Percentiles rank a stretch among this genome's conserved stretches.
phyloP scores from a whole-genome alignment of 2,329 filamentous ascomycete genomes.

The Fusarium incarnatum region DNA sequence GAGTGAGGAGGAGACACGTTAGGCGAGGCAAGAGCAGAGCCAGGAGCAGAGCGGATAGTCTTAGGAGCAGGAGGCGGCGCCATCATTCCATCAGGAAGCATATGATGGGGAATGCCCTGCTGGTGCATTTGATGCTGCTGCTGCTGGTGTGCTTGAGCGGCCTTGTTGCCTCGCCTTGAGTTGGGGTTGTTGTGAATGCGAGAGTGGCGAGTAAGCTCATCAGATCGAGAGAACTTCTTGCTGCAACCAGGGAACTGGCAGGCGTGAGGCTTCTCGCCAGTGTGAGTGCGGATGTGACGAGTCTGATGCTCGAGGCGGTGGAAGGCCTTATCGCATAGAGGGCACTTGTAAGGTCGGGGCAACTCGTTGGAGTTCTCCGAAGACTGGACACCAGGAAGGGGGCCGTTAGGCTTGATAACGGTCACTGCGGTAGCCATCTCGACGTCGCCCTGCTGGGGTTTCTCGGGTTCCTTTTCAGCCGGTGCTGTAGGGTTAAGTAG shows the following conservation, averaged over 20 bases:
- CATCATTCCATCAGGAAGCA: conserved; percentile 76
- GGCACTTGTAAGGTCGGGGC: conserved; percentile 97
- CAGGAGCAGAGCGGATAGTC: conserved; percentile 88
- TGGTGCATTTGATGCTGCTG: conserved; percentile 53
- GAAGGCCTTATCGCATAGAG: conserved; percentile 97
- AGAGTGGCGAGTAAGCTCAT: conserved; percentile 96
- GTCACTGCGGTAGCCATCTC: conserved; percentile 65
- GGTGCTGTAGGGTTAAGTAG: conserved; percentile 71
- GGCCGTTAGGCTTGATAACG: conserved; percentile 71
- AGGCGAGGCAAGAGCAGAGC: conserved; percentile 88
- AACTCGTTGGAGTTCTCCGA: conserved; percentile 74
- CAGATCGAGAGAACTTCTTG: conserved; percentile 95
- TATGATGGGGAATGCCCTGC: conserved; percentile 56
- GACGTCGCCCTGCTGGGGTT: conserved; percentile 50
- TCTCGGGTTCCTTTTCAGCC: conserved; percentile 42
- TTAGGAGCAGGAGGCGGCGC: conserved; percentile 78
- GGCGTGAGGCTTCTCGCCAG: conserved; percentile 96
- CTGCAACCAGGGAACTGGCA: conserved; percentile 96
- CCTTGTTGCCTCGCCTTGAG: conserved; percentile 92
- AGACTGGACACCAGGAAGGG: conserved; percentile 70
- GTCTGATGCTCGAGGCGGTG: conserved; percentile 96
- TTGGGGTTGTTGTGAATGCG: conserved; percentile 99
- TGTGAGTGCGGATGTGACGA: conserved; percentile 93
- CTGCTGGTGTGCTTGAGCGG: conserved; percentile 57
- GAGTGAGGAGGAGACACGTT: conserved; percentile 96